Percentiles rank a stretch among this genome's conserved stretches.
phyloP scores from a whole-genome alignment of 768 basidiomycete genomes.

The Paxillus involutus region DNA sequence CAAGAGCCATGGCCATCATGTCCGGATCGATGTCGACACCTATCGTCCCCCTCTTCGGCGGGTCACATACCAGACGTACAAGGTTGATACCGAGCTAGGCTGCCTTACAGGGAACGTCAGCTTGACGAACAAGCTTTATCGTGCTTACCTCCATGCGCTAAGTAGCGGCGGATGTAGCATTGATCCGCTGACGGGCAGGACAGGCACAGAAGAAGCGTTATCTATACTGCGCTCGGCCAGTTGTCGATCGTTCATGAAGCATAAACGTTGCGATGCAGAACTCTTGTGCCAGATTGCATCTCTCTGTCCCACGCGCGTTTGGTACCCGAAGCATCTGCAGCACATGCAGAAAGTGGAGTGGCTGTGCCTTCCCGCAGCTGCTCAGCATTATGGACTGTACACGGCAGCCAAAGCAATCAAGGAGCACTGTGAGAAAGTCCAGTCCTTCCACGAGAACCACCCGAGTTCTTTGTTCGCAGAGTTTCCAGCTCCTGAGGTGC shows the following conservation, averaged over 20 bases:
- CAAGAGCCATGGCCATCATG: slow-evolving; percentile 10
- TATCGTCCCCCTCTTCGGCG: not conserved
- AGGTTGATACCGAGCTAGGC: slow-evolving; percentile 29
- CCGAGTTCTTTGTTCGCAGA: not conserved
- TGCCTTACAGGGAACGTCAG: slow-evolving; percentile 26
- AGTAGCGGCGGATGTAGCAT: slow-evolving; percentile 38
- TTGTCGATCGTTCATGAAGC: slow-evolving; percentile 40
- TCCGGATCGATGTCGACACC: slow-evolving; percentile 14
- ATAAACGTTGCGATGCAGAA: slow-evolving; percentile 27
- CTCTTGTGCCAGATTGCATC: slow-evolving; percentile 34
- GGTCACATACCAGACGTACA: slow-evolving; percentile 28
- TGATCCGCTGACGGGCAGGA: slow-evolving; percentile 44
- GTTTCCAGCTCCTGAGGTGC: slow-evolving; percentile 5
- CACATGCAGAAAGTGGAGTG: slow-evolving; percentile 42
- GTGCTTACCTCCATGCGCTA: slow-evolving; percentile 45
- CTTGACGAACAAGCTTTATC: slow-evolving; percentile 33
- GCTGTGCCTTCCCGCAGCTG: slow-evolving; percentile 19
- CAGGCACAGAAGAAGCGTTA: slow-evolving; percentile 46
- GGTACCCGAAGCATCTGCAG: slow-evolving; percentile 36
- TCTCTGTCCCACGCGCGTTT: slow-evolving; percentile 36
- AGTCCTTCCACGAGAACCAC: slow-evolving; percentile 6
- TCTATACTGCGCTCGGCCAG: slow-evolving; percentile 36
- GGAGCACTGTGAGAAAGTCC: slow-evolving; percentile 19
- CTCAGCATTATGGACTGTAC: slow-evolving; percentile 34
- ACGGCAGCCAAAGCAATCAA: slow-evolving; percentile 27